A percentile compares a stretch with the other conserved stretches of the same genome.
Evolutionary conservation across 2,329 filamentous ascomycete genomes (phyloP).

Genomic region (Ceratocystis papillata): DNA sequence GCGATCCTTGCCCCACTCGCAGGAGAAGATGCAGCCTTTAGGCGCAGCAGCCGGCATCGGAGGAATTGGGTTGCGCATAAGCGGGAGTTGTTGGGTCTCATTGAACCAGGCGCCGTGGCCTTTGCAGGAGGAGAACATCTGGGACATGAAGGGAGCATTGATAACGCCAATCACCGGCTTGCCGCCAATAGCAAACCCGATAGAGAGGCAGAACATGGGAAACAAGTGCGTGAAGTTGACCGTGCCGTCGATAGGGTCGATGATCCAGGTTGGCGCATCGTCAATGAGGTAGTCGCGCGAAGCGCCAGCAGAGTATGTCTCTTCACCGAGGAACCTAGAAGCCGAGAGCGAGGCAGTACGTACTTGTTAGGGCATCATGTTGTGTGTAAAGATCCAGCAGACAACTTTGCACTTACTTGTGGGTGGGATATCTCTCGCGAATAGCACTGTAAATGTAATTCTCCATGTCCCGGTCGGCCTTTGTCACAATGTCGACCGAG

Average conservation of each 20-base stretch:
- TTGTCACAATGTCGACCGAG: conserved; percentile 65
- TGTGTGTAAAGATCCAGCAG: background rate
- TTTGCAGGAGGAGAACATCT: conserved; percentile 56
- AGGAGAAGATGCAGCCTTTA: conserved; percentile 59
- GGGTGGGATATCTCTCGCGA: conserved; percentile 48
- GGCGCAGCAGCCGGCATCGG: conserved; percentile 55
- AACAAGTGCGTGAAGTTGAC: conserved; percentile 74
- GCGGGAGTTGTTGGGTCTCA: conserved; percentile 50
- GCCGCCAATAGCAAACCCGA: conserved; percentile 53
- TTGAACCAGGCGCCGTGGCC: conserved; percentile 61
- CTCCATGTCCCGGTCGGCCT: conserved; percentile 57
- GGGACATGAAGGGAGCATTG: conserved; percentile 57
- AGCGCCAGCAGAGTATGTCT: conserved; percentile 58
- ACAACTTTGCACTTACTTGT: conserved; percentile 43
- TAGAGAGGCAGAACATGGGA: conserved; percentile 72
- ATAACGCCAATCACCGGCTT: conserved; percentile 59
- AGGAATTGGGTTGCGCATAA: conserved; percentile 51
- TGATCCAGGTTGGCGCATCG: conserved; percentile 57
- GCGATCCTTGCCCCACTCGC: conserved; percentile 72
- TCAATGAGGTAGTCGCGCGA: conserved; percentile 58
- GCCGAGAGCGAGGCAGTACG: background rate
- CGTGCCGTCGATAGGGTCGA: conserved; percentile 69
- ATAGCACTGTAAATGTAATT: conserved; percentile 33
- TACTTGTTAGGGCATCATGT: background rate
- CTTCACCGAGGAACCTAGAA: conserved; percentile 62